Evolutionary conservation across 805 yeast genomes (phyloP).

Genomic region (Yamadazyma paraphyllophila): DNA sequence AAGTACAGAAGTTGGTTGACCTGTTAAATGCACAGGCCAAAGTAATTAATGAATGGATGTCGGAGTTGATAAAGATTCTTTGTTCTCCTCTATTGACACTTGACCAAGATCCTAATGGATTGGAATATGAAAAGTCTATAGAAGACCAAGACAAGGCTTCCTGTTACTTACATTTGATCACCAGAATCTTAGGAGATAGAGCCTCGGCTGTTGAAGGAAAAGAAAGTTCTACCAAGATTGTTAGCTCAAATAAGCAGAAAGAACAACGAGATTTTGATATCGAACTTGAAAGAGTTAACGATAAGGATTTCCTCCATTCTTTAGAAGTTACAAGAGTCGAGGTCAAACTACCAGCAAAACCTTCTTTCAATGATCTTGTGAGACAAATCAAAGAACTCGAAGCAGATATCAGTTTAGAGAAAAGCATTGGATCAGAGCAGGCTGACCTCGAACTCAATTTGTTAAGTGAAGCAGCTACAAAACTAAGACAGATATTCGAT

Average conservation of each 20-base stretch:
- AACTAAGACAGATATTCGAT: conserved; percentile 34
- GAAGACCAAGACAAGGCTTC: conserved; percentile 72
- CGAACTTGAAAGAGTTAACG: conserved; percentile 26
- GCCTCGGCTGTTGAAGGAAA: conserved; percentile 38
- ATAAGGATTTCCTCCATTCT: conserved; percentile 22
- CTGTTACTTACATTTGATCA: conserved; percentile 52
- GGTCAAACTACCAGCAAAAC: conserved; percentile 31
- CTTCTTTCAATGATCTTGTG: conserved; percentile 34
- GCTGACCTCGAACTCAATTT: conserved; percentile 19
- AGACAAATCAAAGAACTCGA: conserved; percentile 27
- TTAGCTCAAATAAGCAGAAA: conserved; percentile 18
- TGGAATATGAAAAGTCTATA: conserved; percentile 74
- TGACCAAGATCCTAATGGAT: conserved; percentile 60
- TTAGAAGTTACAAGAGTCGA: conserved; percentile 20
- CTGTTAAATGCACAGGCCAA: conserved; percentile 53
- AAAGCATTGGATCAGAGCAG: conserved; percentile 11
- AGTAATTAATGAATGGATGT: conserved; percentile 52
- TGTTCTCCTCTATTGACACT: conserved; percentile 46
- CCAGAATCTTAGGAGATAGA: conserved; percentile 37
- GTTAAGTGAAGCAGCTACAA: conserved; percentile 19
- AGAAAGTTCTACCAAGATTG: conserved; percentile 19
- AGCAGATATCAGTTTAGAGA: conserved; percentile 23
- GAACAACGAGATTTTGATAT: conserved; percentile 19
- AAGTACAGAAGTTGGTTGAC: conserved; percentile 17
- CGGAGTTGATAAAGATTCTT: conserved; percentile 41